Evolutionary conservation across 495 filamentous ascomycete species (phyloP).

Genomic region (Delitschia confertaspora): DNA sequence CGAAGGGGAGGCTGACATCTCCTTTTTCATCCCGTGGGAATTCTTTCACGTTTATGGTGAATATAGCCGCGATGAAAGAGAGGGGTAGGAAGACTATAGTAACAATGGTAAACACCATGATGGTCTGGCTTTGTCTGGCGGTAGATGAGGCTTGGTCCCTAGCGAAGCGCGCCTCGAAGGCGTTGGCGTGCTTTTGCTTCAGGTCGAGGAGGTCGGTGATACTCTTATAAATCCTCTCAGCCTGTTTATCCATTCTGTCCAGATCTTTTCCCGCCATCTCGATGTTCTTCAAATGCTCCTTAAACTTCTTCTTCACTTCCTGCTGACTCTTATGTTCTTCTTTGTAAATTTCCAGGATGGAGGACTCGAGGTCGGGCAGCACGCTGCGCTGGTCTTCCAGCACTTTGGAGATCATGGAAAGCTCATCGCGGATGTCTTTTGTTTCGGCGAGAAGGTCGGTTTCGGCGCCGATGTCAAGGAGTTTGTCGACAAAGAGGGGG

Average conservation of each 20-base stretch:
- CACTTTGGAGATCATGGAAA: conserved; percentile 61
- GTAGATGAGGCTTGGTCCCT: conserved; percentile 58
- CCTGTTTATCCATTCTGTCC: conserved; percentile 59
- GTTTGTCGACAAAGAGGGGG: conserved; percentile 51
- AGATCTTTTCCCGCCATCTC: conserved; percentile 57
- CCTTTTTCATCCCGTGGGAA: conserved; percentile 38
- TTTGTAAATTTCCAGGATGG: conserved; percentile 42
- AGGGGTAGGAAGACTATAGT: conserved; percentile 61
- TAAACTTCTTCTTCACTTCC: conserved; percentile 51
- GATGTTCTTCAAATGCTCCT: conserved; percentile 53
- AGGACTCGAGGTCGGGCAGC: conserved; percentile 46
- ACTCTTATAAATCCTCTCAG: conserved; percentile 52
- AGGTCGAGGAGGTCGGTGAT: conserved; percentile 55
- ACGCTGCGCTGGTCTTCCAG: conserved; percentile 51
- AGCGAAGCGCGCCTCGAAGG: conserved; percentile 59
- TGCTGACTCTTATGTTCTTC: conserved; percentile 39
- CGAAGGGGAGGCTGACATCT: conserved; percentile 38
- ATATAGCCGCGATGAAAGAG: conserved; percentile 59
- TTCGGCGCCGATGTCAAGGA: conserved; percentile 60
- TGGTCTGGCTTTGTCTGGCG: conserved; percentile 58
- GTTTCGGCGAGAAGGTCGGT: conserved; percentile 56
- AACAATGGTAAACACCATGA: conserved; percentile 68
- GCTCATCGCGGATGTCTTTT: conserved; percentile 64
- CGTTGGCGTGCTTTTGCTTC: conserved; percentile 64
- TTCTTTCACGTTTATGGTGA: conserved; percentile 55